These are phyloP conservation scores for Shiraia sp. DNA, from an alignment of 2,329 filamentous ascomycete genomes.

Conservation along the genomic window DNA sequence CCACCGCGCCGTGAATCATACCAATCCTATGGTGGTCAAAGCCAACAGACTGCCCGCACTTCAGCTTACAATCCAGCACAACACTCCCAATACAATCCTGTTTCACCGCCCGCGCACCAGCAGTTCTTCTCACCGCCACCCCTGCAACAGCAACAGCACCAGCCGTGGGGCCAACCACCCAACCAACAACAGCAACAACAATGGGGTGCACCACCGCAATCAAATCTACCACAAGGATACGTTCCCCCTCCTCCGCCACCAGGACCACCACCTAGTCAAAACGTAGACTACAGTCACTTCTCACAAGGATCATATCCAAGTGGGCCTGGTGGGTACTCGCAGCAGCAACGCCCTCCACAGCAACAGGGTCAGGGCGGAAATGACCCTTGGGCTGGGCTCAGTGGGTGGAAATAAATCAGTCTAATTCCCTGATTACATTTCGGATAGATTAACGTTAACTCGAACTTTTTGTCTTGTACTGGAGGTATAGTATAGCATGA, in stretches of 20 bases:
- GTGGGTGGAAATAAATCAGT: too few species aligned
- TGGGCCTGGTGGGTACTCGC: conserved; percentile 46
- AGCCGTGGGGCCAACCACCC: conserved; percentile 56
- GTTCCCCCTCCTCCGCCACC: conserved; percentile 70
- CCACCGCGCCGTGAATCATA: conserved; percentile 43
- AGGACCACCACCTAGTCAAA: conserved; percentile 61
- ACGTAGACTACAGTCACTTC: conserved; percentile 56
- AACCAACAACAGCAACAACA: conserved; percentile 58
- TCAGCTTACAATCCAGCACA: conserved; percentile 51
- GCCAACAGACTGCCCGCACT: conserved; percentile 29
- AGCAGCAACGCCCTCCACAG: conserved; percentile 31
- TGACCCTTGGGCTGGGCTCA: too few species aligned
- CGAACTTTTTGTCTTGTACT: too few species aligned
- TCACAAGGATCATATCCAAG: conserved; percentile 61
- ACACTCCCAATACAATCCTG: conserved; percentile 46
- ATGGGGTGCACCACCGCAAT: conserved; percentile 55
- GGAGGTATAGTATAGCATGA: too few species aligned
- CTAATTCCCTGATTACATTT: too few species aligned
- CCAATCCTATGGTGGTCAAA: conserved; percentile 20
- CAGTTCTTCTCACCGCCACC: conserved; percentile 56
- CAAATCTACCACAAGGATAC: conserved; percentile 64
- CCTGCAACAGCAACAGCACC: conserved; percentile 50
- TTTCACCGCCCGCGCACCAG: conserved; percentile 62
- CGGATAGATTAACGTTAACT: too few species aligned
- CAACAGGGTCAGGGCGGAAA: too few species aligned